A percentile compares a stretch with the other conserved stretches of the same genome.
These are phyloP conservation scores for Geosmithia morbida DNA, from an alignment of 2,329 filamentous ascomycete species.

Conservation along the genomic window DNA sequence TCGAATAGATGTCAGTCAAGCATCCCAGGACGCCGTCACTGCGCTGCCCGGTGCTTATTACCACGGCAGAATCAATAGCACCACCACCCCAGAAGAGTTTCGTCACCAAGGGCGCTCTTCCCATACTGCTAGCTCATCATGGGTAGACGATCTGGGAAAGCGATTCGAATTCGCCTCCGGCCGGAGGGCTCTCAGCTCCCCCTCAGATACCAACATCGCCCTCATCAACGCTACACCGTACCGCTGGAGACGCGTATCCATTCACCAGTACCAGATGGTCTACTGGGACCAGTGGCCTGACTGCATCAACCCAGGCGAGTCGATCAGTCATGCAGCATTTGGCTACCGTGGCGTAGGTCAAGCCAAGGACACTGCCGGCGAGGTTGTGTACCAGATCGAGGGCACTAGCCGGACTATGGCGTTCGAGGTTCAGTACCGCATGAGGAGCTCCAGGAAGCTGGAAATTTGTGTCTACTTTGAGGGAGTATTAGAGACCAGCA, in stretches of 20 bases:
- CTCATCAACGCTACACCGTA: constrained; percentile 20
- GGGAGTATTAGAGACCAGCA: constrained; percentile 9
- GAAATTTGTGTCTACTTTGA: constrained; percentile 5
- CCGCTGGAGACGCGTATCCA: constrained; percentile 9
- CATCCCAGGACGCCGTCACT: not conserved
- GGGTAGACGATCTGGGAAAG: not conserved
- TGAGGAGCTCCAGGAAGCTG: not conserved
- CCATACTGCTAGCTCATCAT: not conserved
- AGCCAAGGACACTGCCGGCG: constrained; percentile 9
- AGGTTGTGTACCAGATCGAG: constrained; percentile 13
- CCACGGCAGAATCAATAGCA: too few species aligned
- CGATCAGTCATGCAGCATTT: constrained; percentile 1
- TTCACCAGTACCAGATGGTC: constrained; percentile 7
- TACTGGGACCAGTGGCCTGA: constrained; percentile 7
- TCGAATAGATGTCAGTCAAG: not conserved
- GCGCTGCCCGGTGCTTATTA: too few species aligned
- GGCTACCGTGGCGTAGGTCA: not conserved
- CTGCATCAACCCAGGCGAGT: constrained; percentile 12
- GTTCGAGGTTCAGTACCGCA: constrained; percentile 10
- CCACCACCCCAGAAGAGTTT: not conserved
- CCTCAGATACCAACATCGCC: constrained; percentile 4
- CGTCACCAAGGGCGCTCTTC: not conserved
- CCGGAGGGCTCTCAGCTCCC: not conserved
- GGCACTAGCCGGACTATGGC: constrained; percentile 11
- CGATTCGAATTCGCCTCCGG: not conserved